phyloP scores from a whole-genome alignment of 495 filamentous ascomycete genomes.

The Penicillium fimorum region DNA sequence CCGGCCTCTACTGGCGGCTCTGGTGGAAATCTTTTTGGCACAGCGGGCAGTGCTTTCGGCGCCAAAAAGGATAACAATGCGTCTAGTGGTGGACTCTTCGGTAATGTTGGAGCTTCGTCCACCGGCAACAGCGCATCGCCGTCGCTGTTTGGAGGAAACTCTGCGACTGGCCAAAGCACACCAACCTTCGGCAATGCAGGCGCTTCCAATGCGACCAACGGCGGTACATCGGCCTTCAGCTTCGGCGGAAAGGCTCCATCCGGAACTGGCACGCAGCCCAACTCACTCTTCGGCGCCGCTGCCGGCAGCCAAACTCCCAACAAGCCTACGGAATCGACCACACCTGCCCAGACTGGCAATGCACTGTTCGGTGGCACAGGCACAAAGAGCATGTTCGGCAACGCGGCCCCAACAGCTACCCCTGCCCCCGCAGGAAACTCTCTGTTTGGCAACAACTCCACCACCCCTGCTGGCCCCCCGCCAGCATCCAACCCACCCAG shows the following conservation, averaged over 20 bases:
- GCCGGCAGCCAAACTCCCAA: constrained; percentile 35
- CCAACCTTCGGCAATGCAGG: constrained; percentile 36
- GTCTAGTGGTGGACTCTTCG: constrained; percentile 41
- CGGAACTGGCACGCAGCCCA: constrained; percentile 25
- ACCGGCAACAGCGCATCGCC: constrained; percentile 31
- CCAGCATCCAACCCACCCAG: constrained; percentile 42
- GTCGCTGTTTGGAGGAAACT: constrained; percentile 34
- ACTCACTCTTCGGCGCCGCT: constrained; percentile 29
- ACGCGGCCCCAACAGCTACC: constrained; percentile 32
- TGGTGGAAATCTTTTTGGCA: constrained; percentile 40
- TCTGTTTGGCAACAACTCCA: constrained; percentile 53
- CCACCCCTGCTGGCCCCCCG: constrained; percentile 64
- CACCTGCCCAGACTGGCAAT: constrained; percentile 36
- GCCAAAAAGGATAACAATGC: constrained; percentile 30
- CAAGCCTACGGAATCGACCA: constrained; percentile 37
- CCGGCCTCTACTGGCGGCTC: constrained; percentile 37
- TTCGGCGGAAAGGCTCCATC: constrained; percentile 39
- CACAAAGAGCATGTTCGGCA: constrained; percentile 40
- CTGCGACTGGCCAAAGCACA: constrained; percentile 24
- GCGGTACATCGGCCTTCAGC: constrained; percentile 38
- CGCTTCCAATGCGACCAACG: constrained; percentile 21
- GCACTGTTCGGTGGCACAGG: constrained; percentile 51
- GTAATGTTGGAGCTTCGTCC: constrained; percentile 45
- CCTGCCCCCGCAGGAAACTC: constrained; percentile 37
- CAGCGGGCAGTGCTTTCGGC: constrained; percentile 35